Evolutionary conservation across 1,139 yeast species (phyloP).

Genomic region (Tardiomyces depauwii): DNA sequence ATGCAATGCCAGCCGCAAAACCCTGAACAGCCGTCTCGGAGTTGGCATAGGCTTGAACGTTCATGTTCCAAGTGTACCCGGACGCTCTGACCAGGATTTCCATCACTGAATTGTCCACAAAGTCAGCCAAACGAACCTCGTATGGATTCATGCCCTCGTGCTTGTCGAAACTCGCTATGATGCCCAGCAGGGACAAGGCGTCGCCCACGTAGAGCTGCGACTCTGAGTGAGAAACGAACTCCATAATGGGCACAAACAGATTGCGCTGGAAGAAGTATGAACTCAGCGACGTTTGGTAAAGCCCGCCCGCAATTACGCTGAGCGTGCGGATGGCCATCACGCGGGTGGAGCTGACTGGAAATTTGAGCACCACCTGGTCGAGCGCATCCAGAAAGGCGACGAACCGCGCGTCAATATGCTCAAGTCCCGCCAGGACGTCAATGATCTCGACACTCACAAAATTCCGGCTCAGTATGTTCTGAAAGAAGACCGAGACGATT

Average conservation of each 20-base stretch:
- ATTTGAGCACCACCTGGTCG: slow-evolving; percentile 12
- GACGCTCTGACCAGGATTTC: slow-evolving; percentile 19
- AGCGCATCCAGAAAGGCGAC: slow-evolving; percentile 18
- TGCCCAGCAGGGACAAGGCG: slow-evolving; percentile 28
- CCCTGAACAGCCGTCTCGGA: neutral
- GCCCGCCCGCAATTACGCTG: slow-evolving; percentile 23
- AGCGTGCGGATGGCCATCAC: slow-evolving; percentile 24
- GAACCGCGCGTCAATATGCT: slow-evolving; percentile 23
- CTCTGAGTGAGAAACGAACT: slow-evolving; percentile 17
- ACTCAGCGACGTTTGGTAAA: slow-evolving; percentile 24
- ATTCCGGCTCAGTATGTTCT: slow-evolving; percentile 19
- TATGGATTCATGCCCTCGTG: slow-evolving; percentile 28
- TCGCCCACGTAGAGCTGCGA: slow-evolving; percentile 18
- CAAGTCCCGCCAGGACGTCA: slow-evolving; percentile 26
- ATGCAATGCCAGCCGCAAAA: neutral
- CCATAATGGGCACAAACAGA: slow-evolving; percentile 26
- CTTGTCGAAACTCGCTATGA: slow-evolving; percentile 27
- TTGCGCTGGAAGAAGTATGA: slow-evolving; percentile 26
- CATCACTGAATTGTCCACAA: slow-evolving; percentile 28
- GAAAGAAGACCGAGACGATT: slow-evolving; percentile 20
- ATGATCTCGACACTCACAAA: slow-evolving; percentile 24
- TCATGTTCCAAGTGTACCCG: slow-evolving; percentile 5
- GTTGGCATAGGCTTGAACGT: neutral
- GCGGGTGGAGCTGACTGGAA: neutral
- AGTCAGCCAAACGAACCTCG: slow-evolving; percentile 28